phyloP scores from a whole-genome alignment of 441 rosid genomes.

The Manihot esculenta region DNA sequence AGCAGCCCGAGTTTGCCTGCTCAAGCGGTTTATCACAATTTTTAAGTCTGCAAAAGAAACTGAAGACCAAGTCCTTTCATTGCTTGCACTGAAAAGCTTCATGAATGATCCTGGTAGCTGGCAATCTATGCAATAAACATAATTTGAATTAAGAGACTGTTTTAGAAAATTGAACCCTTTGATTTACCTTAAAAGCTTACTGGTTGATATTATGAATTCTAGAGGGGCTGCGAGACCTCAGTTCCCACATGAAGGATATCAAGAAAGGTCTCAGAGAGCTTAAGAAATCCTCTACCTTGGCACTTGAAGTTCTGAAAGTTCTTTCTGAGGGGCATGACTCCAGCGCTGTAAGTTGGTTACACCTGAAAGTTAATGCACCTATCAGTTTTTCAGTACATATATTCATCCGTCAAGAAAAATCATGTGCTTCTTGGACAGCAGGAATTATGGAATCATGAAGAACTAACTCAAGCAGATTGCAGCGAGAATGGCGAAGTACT shows the following conservation, averaged over 20 bases:
- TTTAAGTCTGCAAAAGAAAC: slow-evolving; percentile 53
- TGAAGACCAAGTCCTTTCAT: slow-evolving; percentile 57
- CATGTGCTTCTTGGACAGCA: slow-evolving; percentile 26
- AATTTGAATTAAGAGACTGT: neutral
- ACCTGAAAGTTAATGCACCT: neutral
- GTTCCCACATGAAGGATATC: slow-evolving; percentile 50
- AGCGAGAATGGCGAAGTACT: slow-evolving; percentile 59
- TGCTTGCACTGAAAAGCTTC: slow-evolving; percentile 71
- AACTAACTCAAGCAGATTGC: slow-evolving; percentile 59
- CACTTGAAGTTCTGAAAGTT: slow-evolving; percentile 57
- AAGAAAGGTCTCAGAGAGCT: slow-evolving; percentile 65
- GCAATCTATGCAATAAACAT: slow-evolving; percentile 8
- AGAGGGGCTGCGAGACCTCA: slow-evolving; percentile 58
- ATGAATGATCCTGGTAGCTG: slow-evolving; percentile 55
- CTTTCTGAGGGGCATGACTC: slow-evolving; percentile 57
- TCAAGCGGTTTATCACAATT: slow-evolving; percentile 47
- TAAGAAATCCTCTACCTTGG: slow-evolving; percentile 54
- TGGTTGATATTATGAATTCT: slow-evolving; percentile 20
- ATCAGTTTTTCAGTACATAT: neutral
- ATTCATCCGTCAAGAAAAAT: neutral
- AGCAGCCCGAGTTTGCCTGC: slow-evolving; percentile 72
- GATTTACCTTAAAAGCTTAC: slow-evolving; percentile 9
- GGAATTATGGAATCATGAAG: slow-evolving; percentile 75
- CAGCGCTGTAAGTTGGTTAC: slow-evolving; percentile 50
- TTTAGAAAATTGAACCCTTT: neutral